Conservation (phyloP, 768 basidiomycete species). For the Leccinum broughii region DNA sequence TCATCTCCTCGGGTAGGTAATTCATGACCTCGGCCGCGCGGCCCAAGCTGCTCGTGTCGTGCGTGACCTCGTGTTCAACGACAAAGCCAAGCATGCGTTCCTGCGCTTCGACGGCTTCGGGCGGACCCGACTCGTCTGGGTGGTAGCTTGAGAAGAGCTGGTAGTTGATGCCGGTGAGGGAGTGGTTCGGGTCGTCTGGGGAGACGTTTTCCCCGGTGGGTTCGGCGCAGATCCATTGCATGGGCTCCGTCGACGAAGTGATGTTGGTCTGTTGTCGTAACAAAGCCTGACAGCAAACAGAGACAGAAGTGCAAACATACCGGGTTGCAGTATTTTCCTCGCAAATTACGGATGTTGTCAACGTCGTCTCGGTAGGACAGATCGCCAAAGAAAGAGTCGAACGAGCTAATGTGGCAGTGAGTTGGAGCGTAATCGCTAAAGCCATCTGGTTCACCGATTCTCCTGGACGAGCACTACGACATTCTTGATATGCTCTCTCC, state of each 20-base stretch:
- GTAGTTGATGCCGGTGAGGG: conserved; percentile 25
- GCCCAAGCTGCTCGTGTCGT: conserved; percentile 8
- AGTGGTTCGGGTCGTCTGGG: conserved; percentile 29
- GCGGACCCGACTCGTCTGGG: conserved; percentile 17
- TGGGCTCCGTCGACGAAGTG: conserved; percentile 7
- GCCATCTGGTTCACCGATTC: conserved; percentile 18
- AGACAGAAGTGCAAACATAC: conserved; percentile 7
- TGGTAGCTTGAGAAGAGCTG: conserved; percentile 25
- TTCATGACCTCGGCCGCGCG: conserved; percentile 22
- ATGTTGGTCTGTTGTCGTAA: conserved; percentile 11
- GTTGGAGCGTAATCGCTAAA: background rate
- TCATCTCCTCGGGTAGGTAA: conserved; percentile 25
- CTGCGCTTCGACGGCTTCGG: background rate
- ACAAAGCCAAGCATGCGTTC: conserved; percentile 27
- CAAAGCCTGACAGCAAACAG: background rate
- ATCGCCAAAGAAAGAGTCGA: conserved; percentile 29
- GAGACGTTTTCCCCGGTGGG: conserved; percentile 19
- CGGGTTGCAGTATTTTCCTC: conserved; percentile 23
- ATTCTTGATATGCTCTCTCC: conserved; percentile 27
- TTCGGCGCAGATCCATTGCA: conserved; percentile 19
- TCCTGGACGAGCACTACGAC: conserved; percentile 30
- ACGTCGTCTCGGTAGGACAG: conserved; percentile 27
- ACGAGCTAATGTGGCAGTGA: conserved; percentile 14
- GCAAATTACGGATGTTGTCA: conserved; percentile 25
- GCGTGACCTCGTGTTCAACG: conserved; percentile 20